Base-by-base conservation (phyloP, 2,329 filamentous ascomycete species). In the Emydomyces testavorans region DNA sequence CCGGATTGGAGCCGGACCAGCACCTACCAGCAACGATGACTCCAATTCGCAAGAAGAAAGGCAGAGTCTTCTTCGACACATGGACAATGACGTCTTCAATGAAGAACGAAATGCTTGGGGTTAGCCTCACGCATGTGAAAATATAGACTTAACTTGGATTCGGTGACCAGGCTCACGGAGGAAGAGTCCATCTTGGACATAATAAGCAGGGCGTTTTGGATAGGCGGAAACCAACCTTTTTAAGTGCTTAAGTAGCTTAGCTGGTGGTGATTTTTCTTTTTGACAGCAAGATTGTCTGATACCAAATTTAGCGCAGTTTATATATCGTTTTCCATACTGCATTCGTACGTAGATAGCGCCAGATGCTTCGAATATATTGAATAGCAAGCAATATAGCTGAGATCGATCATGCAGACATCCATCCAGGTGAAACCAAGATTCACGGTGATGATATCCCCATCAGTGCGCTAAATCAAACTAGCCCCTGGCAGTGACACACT, bases 71-170 rank as follows among this genome's bases (percentile, higher is more conserved):
- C 50, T 50, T 43, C 49, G 52, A 24, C 48, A 50, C 39, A 60
- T 58, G 52, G 50, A 42, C 26, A 62, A 64, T 47, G 58, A 62
- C 18, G 60, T 55, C 6, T 51, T 68, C 34, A 61, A 64, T 16
- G 65, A 67, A 41, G 65, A 66, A 49, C 53, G 48, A 24, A 49
- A 56, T 48, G 52, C 53, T 31, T 60, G 57, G 57, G 35, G 39
- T n/a, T 48, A 36, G 31, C 11, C n/a, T 29, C 11, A 21, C 6
- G n/a, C 11, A 5, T 15, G 5, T 16, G n/a, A 15, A 2, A 13
- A 21, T 29, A 26, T 15, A 24, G 28, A n/a, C 3, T 26, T 35
- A 3, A 1, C 15, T 15, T n/a, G n/a, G n/a, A n/a, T n/a, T n/a
- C n/a, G n/a, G n/a, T n/a, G n/a, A n/a, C n/a, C n/a, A n/a, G n/a